These are phyloP conservation scores for Coelastrella sp. DNA, from an alignment of 139 green algal species.

Conservation along the genomic window DNA sequence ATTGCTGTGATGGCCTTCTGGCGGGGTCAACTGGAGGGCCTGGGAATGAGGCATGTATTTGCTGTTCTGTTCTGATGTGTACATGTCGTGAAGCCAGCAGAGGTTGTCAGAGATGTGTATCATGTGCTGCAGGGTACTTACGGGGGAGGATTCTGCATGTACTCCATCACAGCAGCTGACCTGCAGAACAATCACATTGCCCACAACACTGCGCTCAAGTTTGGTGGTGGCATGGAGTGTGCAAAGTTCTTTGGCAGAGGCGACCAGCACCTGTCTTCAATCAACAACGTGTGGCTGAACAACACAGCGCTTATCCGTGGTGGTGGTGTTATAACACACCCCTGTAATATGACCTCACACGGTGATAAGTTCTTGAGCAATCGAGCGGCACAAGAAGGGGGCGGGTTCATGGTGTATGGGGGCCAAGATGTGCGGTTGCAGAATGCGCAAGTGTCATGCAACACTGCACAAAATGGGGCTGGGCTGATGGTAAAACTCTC, in stretches of 20 bases:
- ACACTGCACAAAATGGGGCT: constrained; percentile 16
- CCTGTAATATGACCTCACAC: constrained; percentile 7
- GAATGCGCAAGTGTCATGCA: constrained; percentile 18
- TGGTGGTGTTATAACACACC: constrained; percentile 22
- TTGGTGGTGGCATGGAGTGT: constrained; percentile 16
- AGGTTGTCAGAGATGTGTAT: background rate
- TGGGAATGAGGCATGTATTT: background rate
- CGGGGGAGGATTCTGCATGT: background rate
- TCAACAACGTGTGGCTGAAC: constrained; percentile 25
- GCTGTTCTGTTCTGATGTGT: background rate
- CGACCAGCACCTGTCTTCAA: background rate
- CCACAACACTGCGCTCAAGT: constrained; percentile 41
- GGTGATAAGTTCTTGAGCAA: constrained; percentile 20
- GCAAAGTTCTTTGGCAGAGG: background rate
- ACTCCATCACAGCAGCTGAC: background rate
- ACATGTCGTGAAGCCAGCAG: background rate
- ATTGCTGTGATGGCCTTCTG: background rate
- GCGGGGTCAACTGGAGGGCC: no score
- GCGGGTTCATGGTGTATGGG: constrained; percentile 29
- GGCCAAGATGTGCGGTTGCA: background rate
- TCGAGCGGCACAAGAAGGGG: background rate
- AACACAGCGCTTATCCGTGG: constrained; percentile 15
- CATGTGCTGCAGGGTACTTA: constrained; percentile 4
- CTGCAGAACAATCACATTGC: constrained; percentile 31
- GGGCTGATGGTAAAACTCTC: constrained; percentile 11